These are phyloP conservation scores for Coemansia sp. DNA, from an alignment of 192 early-diverging fungal genomes.

Conservation along the genomic window DNA sequence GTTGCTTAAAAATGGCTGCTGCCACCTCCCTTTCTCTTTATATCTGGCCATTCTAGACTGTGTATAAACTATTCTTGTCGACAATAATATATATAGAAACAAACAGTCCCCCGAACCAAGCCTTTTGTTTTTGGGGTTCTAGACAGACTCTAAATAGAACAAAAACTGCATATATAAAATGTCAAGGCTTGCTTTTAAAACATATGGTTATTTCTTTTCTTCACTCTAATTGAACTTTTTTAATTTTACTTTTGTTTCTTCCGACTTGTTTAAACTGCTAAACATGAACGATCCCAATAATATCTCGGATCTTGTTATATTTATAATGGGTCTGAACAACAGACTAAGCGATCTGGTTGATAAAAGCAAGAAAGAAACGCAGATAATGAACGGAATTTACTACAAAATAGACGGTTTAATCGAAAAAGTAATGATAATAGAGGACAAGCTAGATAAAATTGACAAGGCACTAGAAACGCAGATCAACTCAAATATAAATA, in stretches of 20 bases:
- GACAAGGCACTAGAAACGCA: background rate
- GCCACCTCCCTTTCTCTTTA: too few species aligned
- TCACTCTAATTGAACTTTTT: background rate
- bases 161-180: too few species aligned
- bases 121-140: too few species aligned
- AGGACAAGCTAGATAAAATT: background rate
- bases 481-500: background rate
- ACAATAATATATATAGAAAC: too few species aligned
- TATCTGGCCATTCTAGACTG: too few species aligned
- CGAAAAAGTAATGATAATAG: background rate
- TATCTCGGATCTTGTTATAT: background rate
- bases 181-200: background rate
- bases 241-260: background rate
- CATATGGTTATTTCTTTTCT: background rate
- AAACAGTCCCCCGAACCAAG: too few species aligned
- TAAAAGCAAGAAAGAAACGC: background rate
- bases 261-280: too few species aligned
- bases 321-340: background rate
- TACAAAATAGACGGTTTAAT: background rate
- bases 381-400: background rate
- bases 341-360: background rate
- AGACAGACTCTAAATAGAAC: too few species aligned
- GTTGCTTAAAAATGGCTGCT: too few species aligned
- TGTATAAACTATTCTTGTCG: too few species aligned
- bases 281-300: background rate